These are phyloP conservation scores for Pelargonium cotyledonis DNA, from an alignment of 441 rosid species.

Conservation along the genomic window DNA sequence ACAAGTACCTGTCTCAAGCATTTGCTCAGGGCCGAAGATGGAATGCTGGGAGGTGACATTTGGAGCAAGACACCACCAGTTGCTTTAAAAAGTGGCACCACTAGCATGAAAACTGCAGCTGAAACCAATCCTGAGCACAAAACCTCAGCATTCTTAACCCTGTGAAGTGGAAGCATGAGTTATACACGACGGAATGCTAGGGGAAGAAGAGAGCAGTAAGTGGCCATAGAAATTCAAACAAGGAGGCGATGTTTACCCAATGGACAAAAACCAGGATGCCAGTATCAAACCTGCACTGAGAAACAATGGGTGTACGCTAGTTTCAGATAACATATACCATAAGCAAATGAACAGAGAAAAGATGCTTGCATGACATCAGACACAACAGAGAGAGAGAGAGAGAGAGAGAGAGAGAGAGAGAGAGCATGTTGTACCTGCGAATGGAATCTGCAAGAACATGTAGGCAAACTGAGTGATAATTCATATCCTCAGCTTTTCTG, in stretches of 20 bases:
- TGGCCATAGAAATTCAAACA: neutral
- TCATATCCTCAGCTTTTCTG: conserved; percentile 96
- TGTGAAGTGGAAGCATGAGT: conserved; percentile 28
- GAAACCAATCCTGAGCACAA: conserved; percentile 87
- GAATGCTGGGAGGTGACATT: conserved; percentile 81
- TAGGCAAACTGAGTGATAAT: conserved; percentile 86
- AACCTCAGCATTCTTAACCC: conserved; percentile 90
- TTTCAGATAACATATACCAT: conserved; percentile 22
- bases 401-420: conserved; percentile 15
- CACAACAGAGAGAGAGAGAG: neutral
- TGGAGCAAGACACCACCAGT: conserved; percentile 82
- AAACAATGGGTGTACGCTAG: conserved; percentile 27
- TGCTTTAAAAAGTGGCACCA: conserved; percentile 77
- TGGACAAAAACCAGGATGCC: conserved; percentile 91
- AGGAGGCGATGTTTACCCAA: conserved; percentile 50
- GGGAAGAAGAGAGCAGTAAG: neutral
- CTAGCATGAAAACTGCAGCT: conserved; percentile 68
- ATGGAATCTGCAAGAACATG: conserved; percentile 93
- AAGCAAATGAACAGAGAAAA: neutral
- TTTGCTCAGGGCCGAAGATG: conserved; percentile 79
- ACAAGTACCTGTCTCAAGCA: conserved; percentile 65
- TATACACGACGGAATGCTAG: neutral
- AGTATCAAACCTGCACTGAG: conserved; percentile 95
- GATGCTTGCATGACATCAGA: neutral
- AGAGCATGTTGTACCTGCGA: conserved; percentile 53